Conservation (phyloP, 257 asterid genomes). For the Henckelia pumila region DNA sequence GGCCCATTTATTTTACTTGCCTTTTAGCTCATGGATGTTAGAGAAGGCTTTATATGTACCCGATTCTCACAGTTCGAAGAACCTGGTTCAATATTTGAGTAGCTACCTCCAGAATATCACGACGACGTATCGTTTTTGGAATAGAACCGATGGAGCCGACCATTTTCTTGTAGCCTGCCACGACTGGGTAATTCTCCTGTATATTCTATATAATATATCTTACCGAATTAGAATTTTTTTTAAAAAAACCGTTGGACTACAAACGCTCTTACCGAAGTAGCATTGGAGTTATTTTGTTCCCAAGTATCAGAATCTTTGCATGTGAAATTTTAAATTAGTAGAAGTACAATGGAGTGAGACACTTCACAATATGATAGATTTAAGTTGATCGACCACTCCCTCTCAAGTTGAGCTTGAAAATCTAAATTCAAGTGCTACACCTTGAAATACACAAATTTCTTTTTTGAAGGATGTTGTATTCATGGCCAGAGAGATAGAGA, state of each 20-base stretch:
- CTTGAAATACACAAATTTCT: background rate
- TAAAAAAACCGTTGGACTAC: too few species aligned
- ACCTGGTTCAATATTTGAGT: constrained; percentile 44
- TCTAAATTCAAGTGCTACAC: background rate
- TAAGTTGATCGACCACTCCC: background rate
- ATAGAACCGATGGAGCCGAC: constrained; percentile 60
- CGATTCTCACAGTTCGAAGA: constrained; percentile 52
- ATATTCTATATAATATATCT: background rate
- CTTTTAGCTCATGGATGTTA: constrained; percentile 59
- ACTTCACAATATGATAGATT: background rate
- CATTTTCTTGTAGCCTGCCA: constrained; percentile 89
- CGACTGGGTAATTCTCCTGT: constrained; percentile 58
- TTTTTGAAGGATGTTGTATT: background rate
- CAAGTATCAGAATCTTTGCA: background rate
- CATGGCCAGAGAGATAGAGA: background rate
- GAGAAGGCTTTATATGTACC: constrained; percentile 51
- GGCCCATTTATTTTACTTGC: constrained; percentile 73
- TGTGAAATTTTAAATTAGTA: background rate
- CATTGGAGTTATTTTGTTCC: background rate
- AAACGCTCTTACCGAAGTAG: background rate
- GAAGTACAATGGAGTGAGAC: background rate
- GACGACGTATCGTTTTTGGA: constrained; percentile 53
- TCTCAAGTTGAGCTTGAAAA: background rate
- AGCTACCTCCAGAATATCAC: constrained; percentile 54
- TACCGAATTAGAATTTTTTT: too few species aligned